A percentile compares a stretch with the other conserved stretches of the same genome.
Evolutionary conservation across 495 filamentous ascomycete genomes (phyloP).

Genomic region (Daldinia grandis): DNA sequence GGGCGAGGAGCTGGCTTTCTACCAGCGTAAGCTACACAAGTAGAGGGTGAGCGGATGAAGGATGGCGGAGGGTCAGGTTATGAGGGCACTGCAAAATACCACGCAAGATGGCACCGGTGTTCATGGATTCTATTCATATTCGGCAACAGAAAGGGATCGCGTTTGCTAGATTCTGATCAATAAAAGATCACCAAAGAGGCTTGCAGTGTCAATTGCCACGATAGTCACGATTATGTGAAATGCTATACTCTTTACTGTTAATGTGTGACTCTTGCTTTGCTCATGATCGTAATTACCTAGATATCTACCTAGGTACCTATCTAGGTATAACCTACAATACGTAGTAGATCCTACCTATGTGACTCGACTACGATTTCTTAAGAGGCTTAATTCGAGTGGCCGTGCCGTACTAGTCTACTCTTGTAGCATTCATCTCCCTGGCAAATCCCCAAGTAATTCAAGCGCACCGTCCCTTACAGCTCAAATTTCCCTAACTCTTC

Average conservation of each 20-base stretch:
- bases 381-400: too few species aligned
- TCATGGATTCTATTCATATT: conserved; percentile 49
- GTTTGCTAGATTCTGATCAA: conserved; percentile 48
- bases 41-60: conserved; percentile 60
- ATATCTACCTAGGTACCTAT: too few species aligned
- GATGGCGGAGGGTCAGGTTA: conserved; percentile 18
- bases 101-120: conserved; percentile 48
- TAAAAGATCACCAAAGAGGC: conserved; percentile 46
- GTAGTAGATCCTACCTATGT: too few species aligned
- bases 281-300: background rate
- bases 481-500: too few species aligned
- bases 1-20: conserved; percentile 99
- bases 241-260: background rate
- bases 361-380: too few species aligned
- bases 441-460: too few species aligned
- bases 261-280: background rate
- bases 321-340: too few species aligned
- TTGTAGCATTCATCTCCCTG: too few species aligned
- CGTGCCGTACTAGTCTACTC: too few species aligned
- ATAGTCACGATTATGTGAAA: background rate
- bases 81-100: conserved; percentile 42
- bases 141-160: conserved; percentile 46
- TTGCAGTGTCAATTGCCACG: conserved; percentile 11
- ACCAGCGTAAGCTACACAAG: conserved; percentile 97
- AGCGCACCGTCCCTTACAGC: too few species aligned